Base-by-base conservation (phyloP, 2,329 filamentous ascomycete species). In the Septoria linicola region DNA sequence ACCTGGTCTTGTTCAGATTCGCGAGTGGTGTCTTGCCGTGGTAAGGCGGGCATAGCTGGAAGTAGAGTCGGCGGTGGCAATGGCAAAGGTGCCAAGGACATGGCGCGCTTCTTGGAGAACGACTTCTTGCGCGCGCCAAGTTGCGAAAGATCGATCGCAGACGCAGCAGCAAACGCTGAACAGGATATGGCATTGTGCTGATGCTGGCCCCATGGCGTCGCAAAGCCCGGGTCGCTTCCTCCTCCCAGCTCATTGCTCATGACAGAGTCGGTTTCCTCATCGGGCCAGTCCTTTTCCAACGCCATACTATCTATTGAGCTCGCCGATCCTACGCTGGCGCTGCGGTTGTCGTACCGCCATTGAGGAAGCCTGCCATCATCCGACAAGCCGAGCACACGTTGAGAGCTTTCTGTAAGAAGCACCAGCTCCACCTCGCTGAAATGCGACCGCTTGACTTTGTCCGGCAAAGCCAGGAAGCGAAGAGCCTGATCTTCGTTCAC, bases 401-500 rank as follows among this genome's bases (percentile, higher is more conserved):
- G 73, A 44, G 77, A 75, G 45, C 77, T 76, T 49, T 75, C 75
- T 34, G 79, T 79, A 49, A 85, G 74, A 51, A 83, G 69, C 36
- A 80, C 72, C 60, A 86, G 85, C 70, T 93, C 88, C 68, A 90
- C 85, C 41, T 75, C 76, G 19, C 84, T 84, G 67, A 90, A 85
- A 55, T 87, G 81, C 58, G 80, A 82, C 58, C 82, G 80, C 64
- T 82, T 83, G 57, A 89, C 78, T 69, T 89, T 89, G 56, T 87
- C 81, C 16, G 88, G 87, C 35, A 90, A 75, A 17, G 78, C 81
- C 46, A 84, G 75, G 66, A 84, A 90, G 75, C 87, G 89, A 57
- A 55, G 40, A 6, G 63, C 63, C 51, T 65, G 60, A 21, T 65
- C 58, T 30, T 60, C 53, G 44, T 57, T 55, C 31, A 63, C 60